Evolutionary conservation across 495 filamentous ascomycete genomes (phyloP), one percentile per base, ranked within the genome.

Genomic region (Penicillium desertorum): DNA sequence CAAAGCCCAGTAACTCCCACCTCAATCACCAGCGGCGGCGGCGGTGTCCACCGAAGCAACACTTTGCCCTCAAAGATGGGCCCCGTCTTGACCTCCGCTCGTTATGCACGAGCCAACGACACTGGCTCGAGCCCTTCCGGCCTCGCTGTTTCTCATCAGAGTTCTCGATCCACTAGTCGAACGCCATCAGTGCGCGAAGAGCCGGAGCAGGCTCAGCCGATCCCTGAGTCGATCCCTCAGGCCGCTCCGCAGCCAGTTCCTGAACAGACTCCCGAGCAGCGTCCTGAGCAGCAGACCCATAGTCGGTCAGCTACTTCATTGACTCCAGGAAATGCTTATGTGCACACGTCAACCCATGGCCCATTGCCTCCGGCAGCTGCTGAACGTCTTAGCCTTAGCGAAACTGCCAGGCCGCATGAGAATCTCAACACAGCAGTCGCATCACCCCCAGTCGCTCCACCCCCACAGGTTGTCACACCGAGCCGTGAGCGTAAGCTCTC

Each of bases 41-140:
- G 74, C 3, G 78, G 91, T 8, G 80, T 98, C 37, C 87, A 88
- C 58, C 81, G 94, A 62, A 97, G 92, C 73, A 98, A 98, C 71
- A 98, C 94, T 9, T 74, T 97, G 17, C 94, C 94, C n/a, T 93
- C 92, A 2, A 94, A 95, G 69, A 90, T 86, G 75, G 92, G 93
- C 1, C 90, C 92, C 17, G 85, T 81, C 12, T 62, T 93, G 23
- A 74, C 81, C 19, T 75, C 81, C 30, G 80, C 86, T 23, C 73
- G 84, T 5, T 81, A 83, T 54, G 70, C 77, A 47, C 76, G 82
- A 44, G 64, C 71, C 34, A 64, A 62, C 8, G 73, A 79, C 17
- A 51, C 61, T 47, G 55, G 61, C 67, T 56, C 63, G 43, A 20
- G 63, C 66, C 54, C 73, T 39, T 51, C 74, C 11, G 60, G 54